A percentile compares a stretch with the other conserved stretches of the same genome.
Conservation (phyloP, 257 asterid genomes). For the Rhazya stricta region DNA sequence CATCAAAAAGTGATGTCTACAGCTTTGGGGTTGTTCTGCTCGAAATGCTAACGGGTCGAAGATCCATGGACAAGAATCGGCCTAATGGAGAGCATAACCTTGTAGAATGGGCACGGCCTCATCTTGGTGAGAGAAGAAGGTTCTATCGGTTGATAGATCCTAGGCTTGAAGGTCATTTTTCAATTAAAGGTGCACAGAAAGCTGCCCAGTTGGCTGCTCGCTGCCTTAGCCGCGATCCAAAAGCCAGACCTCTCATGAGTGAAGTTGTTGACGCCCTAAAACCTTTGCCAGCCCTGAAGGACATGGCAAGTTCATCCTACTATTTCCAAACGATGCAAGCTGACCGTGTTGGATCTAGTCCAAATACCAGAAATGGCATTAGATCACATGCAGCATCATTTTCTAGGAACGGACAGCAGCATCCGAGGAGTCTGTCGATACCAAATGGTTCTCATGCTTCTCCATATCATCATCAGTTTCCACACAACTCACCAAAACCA, state of each 20-base stretch:
- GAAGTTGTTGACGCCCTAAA: conserved; percentile 79
- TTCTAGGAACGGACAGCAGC: conserved; percentile 57
- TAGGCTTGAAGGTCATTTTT: conserved; percentile 87
- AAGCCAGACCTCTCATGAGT: conserved; percentile 81
- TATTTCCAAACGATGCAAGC: conserved; percentile 72
- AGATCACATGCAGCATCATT: conserved; percentile 46
- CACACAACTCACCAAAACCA: conserved; percentile 72
- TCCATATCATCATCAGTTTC: conserved; percentile 57
- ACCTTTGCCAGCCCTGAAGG: conserved; percentile 86
- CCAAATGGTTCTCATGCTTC: conserved; percentile 70
- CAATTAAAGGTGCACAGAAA: conserved; percentile 87
- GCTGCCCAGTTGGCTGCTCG: conserved; percentile 91
- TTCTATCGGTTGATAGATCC: conserved; percentile 86
- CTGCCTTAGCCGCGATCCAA: conserved; percentile 82
- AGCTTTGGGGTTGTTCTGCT: conserved; percentile 94
- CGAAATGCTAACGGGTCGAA: conserved; percentile 85
- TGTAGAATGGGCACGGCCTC: conserved; percentile 95
- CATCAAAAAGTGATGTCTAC: conserved; percentile 90
- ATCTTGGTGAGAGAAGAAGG: conserved; percentile 67
- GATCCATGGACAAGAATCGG: conserved; percentile 95
- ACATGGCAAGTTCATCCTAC: conserved; percentile 92
- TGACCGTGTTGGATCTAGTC: conserved; percentile 59
- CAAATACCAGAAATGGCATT: conserved; percentile 40
- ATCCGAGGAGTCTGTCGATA: conserved; percentile 63
- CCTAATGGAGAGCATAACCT: conserved; percentile 94